phyloP scores from a whole-genome alignment of 1,284 basidiomycete genomes.

The Trichosporon faecale region DNA sequence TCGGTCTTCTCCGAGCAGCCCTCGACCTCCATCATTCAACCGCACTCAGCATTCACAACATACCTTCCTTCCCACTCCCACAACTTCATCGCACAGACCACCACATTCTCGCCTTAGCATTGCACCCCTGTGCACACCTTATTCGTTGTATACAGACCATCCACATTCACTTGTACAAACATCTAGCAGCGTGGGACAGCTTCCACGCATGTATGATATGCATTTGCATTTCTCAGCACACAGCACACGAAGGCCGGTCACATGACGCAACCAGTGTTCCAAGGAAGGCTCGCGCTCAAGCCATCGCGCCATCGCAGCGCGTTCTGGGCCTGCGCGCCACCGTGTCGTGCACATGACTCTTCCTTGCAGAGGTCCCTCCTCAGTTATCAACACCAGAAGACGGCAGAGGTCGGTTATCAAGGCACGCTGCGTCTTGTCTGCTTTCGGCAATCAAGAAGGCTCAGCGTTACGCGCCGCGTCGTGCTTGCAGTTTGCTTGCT shows the following conservation, averaged over 20 bases:
- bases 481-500: neutral
- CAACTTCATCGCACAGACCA: neutral
- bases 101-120: neutral
- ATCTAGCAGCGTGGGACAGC: neutral
- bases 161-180: conserved; percentile 1
- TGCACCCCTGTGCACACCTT: neutral
- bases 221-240: neutral
- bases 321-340: neutral
- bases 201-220: neutral
- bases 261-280: neutral
- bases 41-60: neutral
- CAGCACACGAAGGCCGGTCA: neutral
- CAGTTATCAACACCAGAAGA: neutral
- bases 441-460: neutral
- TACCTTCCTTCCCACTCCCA: no score
- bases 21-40: no score
- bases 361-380: neutral
- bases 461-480: neutral
- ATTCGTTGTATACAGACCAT: neutral
- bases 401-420: neutral
- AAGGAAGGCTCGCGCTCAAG: neutral
- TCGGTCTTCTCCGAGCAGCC: neutral
- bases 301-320: neutral
- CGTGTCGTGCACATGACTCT: neutral
- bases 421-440: neutral